Base-by-base conservation (phyloP, 768 basidiomycete genomes). In the Serendipita sp. region DNA sequence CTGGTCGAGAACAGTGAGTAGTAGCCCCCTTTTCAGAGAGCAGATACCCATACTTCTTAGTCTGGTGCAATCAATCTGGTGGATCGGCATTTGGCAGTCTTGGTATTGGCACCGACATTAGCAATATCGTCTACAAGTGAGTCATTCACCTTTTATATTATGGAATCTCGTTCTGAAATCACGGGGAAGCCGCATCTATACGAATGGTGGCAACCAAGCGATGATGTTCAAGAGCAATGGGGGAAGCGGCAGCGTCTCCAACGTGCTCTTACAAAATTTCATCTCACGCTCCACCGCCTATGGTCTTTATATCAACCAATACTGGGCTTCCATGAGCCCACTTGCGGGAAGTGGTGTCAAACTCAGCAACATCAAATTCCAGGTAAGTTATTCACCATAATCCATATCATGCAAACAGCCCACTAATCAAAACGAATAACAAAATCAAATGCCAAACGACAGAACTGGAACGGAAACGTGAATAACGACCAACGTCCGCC, bases 231-330 rank as follows among this genome's bases (percentile, higher is more conserved):
- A 73, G 66, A 58, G 62, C 44, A 65, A 67, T 54, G 68, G 66
- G 3, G 69, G 68, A 3, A 58, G 45, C 35, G 73, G 73, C 11
- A 70, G 65, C 63, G 71, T 73, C 38, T 45, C 63, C 35, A 72
- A 73, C 65, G 71, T 73, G 24, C 64, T 70, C 18, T 70, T 73
- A 64, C 68, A 73, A 64, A 68, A 70, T 64, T 73, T 73, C 68
- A 65, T 72, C 37, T 65, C 69, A 2, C 67, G 70, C 3, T 71
- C 69, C 2, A 71, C 72, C 5, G 72, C 72, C 16, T 73, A 73
- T 63, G 72, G 71, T 35, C 66, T 72, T 45, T 65, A 73, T 58
- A 63, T 73, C 54, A 69, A 73, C 65, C 68, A 70, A 56, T 72
- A 69, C 62, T 73, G 73, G 73, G 68, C 70, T 11, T 68, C 67